These are phyloP conservation scores for Boletus sp. DNA, from an alignment of 1,284 basidiomycete genomes.

Conservation along the genomic window DNA sequence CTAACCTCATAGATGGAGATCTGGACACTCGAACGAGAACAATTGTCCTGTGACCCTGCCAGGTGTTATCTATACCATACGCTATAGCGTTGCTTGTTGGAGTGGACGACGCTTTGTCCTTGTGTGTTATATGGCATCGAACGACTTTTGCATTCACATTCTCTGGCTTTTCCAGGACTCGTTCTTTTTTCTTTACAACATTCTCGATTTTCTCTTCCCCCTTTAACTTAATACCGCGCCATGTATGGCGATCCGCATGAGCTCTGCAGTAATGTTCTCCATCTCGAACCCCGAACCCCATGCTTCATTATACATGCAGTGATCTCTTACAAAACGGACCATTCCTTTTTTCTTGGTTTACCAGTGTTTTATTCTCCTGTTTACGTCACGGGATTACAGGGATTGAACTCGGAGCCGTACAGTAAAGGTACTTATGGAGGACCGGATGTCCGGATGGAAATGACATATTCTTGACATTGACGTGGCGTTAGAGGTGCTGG, in stretches of 20 bases:
- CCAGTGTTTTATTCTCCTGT: too few species aligned
- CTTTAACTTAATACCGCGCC: neutral
- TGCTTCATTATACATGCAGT: neutral
- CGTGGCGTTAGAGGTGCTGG: too few species aligned
- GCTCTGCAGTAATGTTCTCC: neutral
- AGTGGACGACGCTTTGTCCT: slow-evolving; percentile 9
- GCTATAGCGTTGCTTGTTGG: slow-evolving; percentile 14
- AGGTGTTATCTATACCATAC: slow-evolving; percentile 8
- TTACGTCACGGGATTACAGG: too few species aligned
- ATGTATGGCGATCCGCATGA: neutral
- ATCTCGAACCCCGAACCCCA: neutral
- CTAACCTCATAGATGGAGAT: slow-evolving; percentile 13
- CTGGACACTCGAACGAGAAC: slow-evolving; percentile 1
- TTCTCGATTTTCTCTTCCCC: neutral
- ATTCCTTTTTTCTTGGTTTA: too few species aligned
- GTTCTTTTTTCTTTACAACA: neutral
- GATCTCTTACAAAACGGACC: too few species aligned
- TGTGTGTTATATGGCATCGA: slow-evolving; percentile 14
- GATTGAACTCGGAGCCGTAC: too few species aligned
- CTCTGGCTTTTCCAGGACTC: slow-evolving; percentile 7
- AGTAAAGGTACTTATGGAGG: too few species aligned
- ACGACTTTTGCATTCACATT: slow-evolving; percentile 5
- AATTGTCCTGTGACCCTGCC: neutral
- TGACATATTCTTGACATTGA: too few species aligned
- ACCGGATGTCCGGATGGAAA: too few species aligned